phyloP scores from a whole-genome alignment of 169 alveolate species.

The Plasmodium adleri region DNA sequence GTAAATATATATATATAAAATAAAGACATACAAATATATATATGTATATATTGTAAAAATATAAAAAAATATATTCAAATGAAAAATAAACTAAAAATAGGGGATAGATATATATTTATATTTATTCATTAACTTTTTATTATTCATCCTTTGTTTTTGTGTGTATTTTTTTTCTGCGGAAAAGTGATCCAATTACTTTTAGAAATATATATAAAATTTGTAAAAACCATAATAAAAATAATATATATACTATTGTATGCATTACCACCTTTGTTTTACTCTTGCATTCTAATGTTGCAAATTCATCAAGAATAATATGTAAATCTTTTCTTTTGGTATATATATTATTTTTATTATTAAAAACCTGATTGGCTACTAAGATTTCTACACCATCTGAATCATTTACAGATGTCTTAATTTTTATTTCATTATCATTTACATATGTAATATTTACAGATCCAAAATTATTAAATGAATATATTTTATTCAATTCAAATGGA shows the following conservation, averaged over 20 bases:
- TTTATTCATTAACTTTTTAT: background rate
- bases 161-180: slow-evolving; percentile 20
- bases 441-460: slow-evolving; percentile 46
- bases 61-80: slow-evolving; percentile 10
- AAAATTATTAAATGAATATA: slow-evolving; percentile 52
- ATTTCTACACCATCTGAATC: slow-evolving; percentile 59
- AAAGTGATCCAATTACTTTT: slow-evolving; percentile 8
- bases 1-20: background rate
- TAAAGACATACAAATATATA: no score
- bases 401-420: slow-evolving; percentile 29
- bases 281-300: slow-evolving; percentile 52
- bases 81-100: background rate
- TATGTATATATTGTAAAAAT: background rate
- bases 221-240: slow-evolving; percentile 35
- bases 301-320: slow-evolving; percentile 61
- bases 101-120: background rate
- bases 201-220: slow-evolving; percentile 18
- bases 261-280: slow-evolving; percentile 17
- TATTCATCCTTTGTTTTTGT: slow-evolving; percentile 21
- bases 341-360: slow-evolving; percentile 54
- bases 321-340: slow-evolving; percentile 35
- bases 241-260: slow-evolving; percentile 28
- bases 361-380: slow-evolving; percentile 50
- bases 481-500: slow-evolving; percentile 40
- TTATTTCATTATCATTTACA: slow-evolving; percentile 37